Conservation (phyloP, 257 asterid species). For the Solanum virginianum region DNA sequence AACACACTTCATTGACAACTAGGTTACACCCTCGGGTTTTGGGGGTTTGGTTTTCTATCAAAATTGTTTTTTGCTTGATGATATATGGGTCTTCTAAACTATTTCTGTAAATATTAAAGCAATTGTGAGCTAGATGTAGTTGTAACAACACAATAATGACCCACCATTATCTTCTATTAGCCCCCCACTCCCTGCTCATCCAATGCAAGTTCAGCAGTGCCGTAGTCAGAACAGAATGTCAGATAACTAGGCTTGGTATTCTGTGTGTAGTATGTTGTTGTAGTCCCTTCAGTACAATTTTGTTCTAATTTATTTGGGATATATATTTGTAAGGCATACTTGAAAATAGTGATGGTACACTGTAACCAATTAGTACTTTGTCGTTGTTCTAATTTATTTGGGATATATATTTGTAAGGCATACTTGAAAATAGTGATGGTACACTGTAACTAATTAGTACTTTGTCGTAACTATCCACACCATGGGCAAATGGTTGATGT, state of each 20-base stretch:
- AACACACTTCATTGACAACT: too few species aligned
- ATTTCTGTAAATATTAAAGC: background rate
- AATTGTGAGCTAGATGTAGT: background rate
- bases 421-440: background rate
- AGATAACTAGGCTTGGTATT: background rate
- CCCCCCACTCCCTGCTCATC: background rate
- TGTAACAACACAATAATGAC: background rate
- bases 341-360: background rate
- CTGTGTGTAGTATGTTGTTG: background rate
- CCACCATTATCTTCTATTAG: background rate
- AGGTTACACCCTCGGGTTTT: too few species aligned
- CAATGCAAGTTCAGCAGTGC: background rate
- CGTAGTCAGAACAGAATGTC: background rate
- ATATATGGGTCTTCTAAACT: background rate
- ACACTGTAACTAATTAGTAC: background rate
- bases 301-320: background rate
- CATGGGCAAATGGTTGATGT: background rate
- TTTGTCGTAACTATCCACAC: background rate
- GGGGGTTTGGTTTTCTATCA: too few species aligned
- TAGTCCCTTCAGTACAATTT: background rate
- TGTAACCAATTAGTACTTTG: background rate
- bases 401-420: background rate
- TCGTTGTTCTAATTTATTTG: too few species aligned
- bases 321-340: background rate
- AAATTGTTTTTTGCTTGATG: background rate